Percentiles rank a stretch among this genome's conserved stretches.
phyloP scores from a whole-genome alignment of 2,329 filamentous ascomycete genomes.

The Trichoderma semiorbis region DNA sequence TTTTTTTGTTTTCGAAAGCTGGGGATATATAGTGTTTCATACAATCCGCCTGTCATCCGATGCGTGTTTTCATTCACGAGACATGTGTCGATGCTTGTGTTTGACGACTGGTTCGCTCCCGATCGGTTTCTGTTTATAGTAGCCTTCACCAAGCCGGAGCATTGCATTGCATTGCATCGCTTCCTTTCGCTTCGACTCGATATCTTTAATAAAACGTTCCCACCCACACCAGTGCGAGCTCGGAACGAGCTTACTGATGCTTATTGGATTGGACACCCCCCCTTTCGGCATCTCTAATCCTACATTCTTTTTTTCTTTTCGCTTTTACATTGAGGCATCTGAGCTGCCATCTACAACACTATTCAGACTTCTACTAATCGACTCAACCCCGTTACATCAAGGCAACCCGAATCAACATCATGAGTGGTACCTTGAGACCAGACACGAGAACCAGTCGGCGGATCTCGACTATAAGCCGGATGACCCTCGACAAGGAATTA shows the following conservation, averaged over 20 bases:
- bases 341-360: background rate
- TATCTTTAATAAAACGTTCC: background rate
- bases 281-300: background rate
- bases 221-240: constrained; percentile 10
- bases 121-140: background rate
- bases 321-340: background rate
- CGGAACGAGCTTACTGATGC: background rate
- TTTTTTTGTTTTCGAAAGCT: background rate
- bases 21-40: constrained; percentile 8
- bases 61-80: background rate
- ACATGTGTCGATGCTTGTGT: background rate
- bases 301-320: background rate
- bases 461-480: background rate
- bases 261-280: background rate
- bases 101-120: background rate
- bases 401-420: background rate
- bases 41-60: background rate
- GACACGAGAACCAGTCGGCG: background rate
- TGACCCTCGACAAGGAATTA: constrained; percentile 23
- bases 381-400: background rate
- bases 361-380: background rate
- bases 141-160: background rate
- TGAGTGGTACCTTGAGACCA: background rate
- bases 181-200: constrained; percentile 1
- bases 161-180: background rate